Evolutionary conservation across 2,329 filamentous ascomycete genomes (phyloP), one percentile per base, ranked within the genome.

Genomic region (Colletotrichum truncatum): DNA sequence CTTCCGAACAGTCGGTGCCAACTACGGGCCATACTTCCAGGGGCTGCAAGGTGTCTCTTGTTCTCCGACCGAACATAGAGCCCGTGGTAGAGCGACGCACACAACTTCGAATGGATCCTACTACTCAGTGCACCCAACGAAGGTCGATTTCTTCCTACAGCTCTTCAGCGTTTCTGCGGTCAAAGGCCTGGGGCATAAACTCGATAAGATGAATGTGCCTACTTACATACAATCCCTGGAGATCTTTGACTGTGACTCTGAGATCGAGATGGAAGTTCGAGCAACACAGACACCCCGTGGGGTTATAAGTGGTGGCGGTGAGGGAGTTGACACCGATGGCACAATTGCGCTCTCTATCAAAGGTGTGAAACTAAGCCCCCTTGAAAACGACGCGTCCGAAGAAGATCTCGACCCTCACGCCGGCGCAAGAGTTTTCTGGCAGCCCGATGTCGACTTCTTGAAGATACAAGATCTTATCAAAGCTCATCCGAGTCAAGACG

Each of bases 171-270:
- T 65, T 4, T 39, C 62, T 6, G 49, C 48, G 3, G 34, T 30
- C n/a, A 48, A 49, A n/a, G 62, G 62, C 3, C 32, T 65, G 1
- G 56, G 62, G 5, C 57, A 62, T 2, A 4, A 39, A 21, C 30
- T 62, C 14, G 38, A 62, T 46, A 55, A 23, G 39, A 62, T 62
- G 56, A 53, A 62, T n/a, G 57, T 62, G 4, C 62, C 56, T 2
- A 62, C 62, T 4, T 62, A 48, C 12, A 62, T 65, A 9, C 38
- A 41, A 6, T 18, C 32, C 2, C 41, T 65, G 4, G 32, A 55
- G 16, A 21, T 62, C 9, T 36, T 32, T 4, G 16, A 26, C 4
- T 49, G 46, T 3, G 39, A 36, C 1, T 34, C 56, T 2, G 56
- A 60, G 26, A 21, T 48, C 7, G 11, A 21, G 9, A 55, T 62